A percentile compares a stretch with the other conserved stretches of the same genome.
phyloP scores from a whole-genome alignment of 2,329 filamentous ascomycete genomes.

The Botrytis porri region DNA sequence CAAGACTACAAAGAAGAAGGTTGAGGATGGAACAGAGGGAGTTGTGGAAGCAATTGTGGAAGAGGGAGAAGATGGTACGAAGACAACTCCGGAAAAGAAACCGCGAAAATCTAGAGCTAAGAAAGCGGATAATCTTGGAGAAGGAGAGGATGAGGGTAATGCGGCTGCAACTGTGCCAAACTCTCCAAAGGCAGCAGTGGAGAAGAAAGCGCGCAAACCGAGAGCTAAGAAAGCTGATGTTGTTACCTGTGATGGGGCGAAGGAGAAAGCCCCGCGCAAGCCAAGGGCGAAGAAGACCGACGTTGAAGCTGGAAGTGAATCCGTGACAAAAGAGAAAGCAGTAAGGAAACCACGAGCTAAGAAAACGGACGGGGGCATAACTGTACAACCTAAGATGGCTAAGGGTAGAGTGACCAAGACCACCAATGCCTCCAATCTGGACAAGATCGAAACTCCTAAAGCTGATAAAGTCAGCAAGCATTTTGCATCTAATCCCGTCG shows the following conservation, averaged over 20 bases:
- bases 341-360: conserved; percentile 28
- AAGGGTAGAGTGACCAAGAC: conserved; percentile 40
- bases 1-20: conserved; percentile 23
- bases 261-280: conserved; percentile 30
- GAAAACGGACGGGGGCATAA: conserved; percentile 26
- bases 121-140: conserved; percentile 22
- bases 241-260: neutral
- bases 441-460: conserved; percentile 23
- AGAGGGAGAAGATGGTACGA: conserved; percentile 19
- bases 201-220: conserved; percentile 26
- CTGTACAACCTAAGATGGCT: conserved; percentile 37
- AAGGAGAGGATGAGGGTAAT: neutral
- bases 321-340: conserved; percentile 16
- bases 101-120: conserved; percentile 29
- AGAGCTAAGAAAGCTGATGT: conserved; percentile 29
- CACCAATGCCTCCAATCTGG: conserved; percentile 27
- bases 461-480: conserved; percentile 18
- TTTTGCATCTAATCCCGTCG: neutral
- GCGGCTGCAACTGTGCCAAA: neutral
- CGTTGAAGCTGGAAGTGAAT: conserved; percentile 13
- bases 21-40: conserved; percentile 6
- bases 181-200: conserved; percentile 21
- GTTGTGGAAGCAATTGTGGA: neutral
- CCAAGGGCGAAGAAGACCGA: conserved; percentile 30
- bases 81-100: conserved; percentile 22